Conservation (phyloP, 2,329 filamentous ascomycete genomes). For the Neurospora sp. region DNA sequence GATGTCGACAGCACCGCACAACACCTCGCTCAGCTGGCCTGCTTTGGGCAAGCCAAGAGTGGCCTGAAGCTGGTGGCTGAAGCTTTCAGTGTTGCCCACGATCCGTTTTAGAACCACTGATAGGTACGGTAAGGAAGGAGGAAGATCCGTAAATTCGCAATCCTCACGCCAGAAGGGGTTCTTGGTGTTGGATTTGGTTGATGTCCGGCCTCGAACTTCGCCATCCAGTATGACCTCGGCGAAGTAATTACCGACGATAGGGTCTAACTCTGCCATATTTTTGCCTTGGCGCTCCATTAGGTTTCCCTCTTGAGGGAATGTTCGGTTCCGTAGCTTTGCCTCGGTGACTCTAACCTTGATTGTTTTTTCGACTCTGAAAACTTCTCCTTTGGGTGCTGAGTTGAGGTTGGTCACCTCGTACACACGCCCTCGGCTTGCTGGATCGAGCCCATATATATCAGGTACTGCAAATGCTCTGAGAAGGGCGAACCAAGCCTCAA, state of each 20-base stretch:
- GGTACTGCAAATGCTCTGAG: conserved; percentile 86
- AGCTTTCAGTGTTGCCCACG: conserved; percentile 38
- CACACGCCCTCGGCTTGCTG: conserved; percentile 32
- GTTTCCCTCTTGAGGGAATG: conserved; percentile 17
- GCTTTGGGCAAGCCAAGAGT: conserved; percentile 33
- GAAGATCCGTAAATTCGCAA: conserved; percentile 66
- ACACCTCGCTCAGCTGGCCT: conserved; percentile 37
- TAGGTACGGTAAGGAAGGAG: conserved; percentile 56
- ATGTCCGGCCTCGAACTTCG: conserved; percentile 67
- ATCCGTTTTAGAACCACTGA: conserved; percentile 64
- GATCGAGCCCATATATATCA: conserved; percentile 66
- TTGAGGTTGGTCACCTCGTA: conserved; percentile 32
- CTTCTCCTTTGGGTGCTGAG: conserved; percentile 33
- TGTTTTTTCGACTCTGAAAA: conserved; percentile 54
- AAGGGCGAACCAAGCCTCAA: conserved; percentile 94
- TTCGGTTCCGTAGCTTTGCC: conserved; percentile 45
- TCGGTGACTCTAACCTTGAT: conserved; percentile 50
- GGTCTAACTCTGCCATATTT: conserved; percentile 29
- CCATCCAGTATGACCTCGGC: conserved; percentile 73
- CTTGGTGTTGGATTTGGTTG: conserved; percentile 58
- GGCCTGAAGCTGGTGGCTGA: conserved; percentile 33
- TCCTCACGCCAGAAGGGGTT: conserved; percentile 79
- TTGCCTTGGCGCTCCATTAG: conserved; percentile 24
- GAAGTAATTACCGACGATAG: conserved; percentile 58
- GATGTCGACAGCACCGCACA: conserved; percentile 70